phyloP scores from a whole-genome alignment of 2,329 filamentous ascomycete species.

The Talaromyces sp. region DNA sequence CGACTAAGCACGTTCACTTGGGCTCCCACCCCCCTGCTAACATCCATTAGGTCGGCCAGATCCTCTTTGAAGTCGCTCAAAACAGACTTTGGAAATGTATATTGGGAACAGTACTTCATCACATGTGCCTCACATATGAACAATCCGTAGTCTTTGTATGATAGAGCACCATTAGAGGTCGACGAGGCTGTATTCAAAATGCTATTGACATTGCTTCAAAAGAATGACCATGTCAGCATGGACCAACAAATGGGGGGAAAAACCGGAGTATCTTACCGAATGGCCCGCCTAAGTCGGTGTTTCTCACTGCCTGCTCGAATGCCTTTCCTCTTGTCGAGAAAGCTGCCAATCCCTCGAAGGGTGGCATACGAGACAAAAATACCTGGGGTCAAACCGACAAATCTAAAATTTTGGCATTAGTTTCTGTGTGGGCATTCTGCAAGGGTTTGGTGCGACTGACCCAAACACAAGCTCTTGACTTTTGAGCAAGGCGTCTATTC shows the following conservation, averaged over 20 bases:
- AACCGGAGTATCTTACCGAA: constrained; percentile 51
- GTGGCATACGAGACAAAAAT: constrained; percentile 79
- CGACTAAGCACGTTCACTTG: constrained; percentile 77
- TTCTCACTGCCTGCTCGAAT: constrained; percentile 61
- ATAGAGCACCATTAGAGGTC: constrained; percentile 68
- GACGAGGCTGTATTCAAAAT: constrained; percentile 66
- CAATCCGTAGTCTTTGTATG: constrained; percentile 89
- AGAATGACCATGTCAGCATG: background rate
- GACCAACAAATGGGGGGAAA: background rate
- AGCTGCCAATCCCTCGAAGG: constrained; percentile 64
- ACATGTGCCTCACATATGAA: constrained; percentile 86
- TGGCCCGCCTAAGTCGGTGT: constrained; percentile 67
- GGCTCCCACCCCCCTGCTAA: constrained; percentile 67
- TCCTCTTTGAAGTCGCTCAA: constrained; percentile 86
- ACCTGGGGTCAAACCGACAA: constrained; percentile 88
- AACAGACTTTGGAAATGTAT: constrained; percentile 67
- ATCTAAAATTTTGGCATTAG: constrained; percentile 45
- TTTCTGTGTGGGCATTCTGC: background rate
- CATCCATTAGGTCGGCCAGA: constrained; percentile 77
- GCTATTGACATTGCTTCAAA: constrained; percentile 70
- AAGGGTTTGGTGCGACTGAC: constrained; percentile 23
- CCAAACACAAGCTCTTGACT: constrained; percentile 95
- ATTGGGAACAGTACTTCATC: constrained; percentile 64
- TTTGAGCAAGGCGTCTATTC: constrained; percentile 89
- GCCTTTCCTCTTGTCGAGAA: constrained; percentile 68